A percentile compares a stretch with the other conserved stretches of the same genome.
Evolutionary conservation across 2,329 filamentous ascomycete genomes (phyloP).

Genomic region (Diaporthe caulivora): DNA sequence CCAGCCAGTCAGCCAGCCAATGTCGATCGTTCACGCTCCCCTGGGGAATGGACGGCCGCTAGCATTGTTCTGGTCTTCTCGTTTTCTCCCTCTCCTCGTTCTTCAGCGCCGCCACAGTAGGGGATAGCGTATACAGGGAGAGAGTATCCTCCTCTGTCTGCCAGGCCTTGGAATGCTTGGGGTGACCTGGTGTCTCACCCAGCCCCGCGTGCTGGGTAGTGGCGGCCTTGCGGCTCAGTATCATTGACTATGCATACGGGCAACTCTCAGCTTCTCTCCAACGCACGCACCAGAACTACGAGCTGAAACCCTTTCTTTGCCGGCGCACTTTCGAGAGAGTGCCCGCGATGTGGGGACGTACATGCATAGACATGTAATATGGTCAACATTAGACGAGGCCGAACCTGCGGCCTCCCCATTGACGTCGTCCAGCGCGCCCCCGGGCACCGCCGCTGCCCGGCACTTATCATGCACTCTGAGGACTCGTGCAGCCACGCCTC

Average conservation of each 20-base stretch:
- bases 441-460: constrained; percentile 69
- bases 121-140: constrained; percentile 73
- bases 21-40: constrained; percentile 4
- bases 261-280: constrained; percentile 74
- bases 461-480: constrained; percentile 70
- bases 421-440: constrained; percentile 73
- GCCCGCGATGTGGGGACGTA: constrained; percentile 73
- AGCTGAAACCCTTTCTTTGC: constrained; percentile 76
- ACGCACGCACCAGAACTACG: constrained; percentile 75
- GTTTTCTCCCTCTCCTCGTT: neutral
- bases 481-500: constrained; percentile 64
- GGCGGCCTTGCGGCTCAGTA: constrained; percentile 63
- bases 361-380: constrained; percentile 65
- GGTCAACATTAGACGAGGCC: constrained; percentile 57
- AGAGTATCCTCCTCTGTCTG: constrained; percentile 77
- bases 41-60: constrained; percentile 18
- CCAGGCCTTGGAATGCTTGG: constrained; percentile 60
- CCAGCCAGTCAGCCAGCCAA: no score
- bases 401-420: constrained; percentile 50
- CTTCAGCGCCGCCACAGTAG: constrained; percentile 32
- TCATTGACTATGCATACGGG: constrained; percentile 75
- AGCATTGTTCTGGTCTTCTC: neutral
- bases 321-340: constrained; percentile 57
- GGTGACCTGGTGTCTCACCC: no score
- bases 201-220: constrained; percentile 66